Evolutionary conservation across 495 filamentous ascomycete genomes (phyloP).

Genomic region (Parmelia sp.): DNA sequence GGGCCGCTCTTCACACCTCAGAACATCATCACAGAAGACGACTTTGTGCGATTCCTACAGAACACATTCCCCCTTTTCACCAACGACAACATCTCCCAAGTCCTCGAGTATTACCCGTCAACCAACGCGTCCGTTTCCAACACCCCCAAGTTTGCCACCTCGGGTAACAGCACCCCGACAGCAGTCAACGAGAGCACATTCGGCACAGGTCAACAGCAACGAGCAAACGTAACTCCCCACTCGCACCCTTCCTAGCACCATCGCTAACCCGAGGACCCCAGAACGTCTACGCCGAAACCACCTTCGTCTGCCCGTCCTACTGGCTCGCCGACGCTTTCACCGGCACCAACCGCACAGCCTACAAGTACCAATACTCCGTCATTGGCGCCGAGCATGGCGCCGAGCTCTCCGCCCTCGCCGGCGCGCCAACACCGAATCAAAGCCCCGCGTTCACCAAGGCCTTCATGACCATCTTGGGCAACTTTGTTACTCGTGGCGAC

Average conservation of each 20-base stretch:
- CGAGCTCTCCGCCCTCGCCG: conserved; percentile 50
- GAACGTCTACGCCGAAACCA: conserved; percentile 56
- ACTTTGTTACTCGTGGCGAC: conserved; percentile 48
- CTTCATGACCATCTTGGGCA: conserved; percentile 37
- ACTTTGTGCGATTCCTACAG: conserved; percentile 41
- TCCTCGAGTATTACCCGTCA: conserved; percentile 43
- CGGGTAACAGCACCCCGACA: conserved; percentile 40
- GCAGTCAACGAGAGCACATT: conserved; percentile 42
- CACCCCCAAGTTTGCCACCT: conserved; percentile 37
- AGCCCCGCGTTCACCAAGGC: conserved; percentile 32
- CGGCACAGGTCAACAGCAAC: conserved; percentile 47
- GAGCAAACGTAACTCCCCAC: conserved; percentile 33
- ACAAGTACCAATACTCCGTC: conserved; percentile 59
- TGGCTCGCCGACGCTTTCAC: conserved; percentile 57
- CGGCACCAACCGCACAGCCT: conserved; percentile 34
- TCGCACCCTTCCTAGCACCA: conserved; percentile 1
- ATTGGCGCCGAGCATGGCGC: conserved; percentile 51
- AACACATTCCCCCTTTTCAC: conserved; percentile 46
- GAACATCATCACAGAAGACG: conserved; percentile 41
- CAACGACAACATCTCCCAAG: conserved; percentile 36
- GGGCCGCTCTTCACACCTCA: conserved; percentile 47
- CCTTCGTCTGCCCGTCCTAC: conserved; percentile 56
- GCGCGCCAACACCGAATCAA: conserved; percentile 27
- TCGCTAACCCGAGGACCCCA: conserved; percentile 32
- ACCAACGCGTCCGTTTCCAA: conserved; percentile 29